Base-by-base conservation (phyloP, 495 filamentous ascomycete genomes). In the Trypethelium eluteriae region DNA sequence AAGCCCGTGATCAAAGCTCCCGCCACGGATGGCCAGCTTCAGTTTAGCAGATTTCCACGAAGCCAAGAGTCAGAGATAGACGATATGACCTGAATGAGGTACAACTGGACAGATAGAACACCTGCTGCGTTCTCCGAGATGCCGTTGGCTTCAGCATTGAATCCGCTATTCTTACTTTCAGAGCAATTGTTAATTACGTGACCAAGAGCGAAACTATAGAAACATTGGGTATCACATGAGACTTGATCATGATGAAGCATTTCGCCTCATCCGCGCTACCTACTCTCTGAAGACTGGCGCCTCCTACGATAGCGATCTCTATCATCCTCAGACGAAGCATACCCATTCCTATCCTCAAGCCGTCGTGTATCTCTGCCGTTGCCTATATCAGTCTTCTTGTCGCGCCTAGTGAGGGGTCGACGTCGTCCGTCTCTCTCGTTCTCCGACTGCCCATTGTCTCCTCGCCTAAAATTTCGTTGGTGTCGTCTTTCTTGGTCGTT, bases 221-320 rank as follows among this genome's bases (percentile, higher is more conserved):
- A 14, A 25, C 49, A 53, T 25, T 11, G 49, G 49, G 49, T 53
- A 53, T 53, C 49, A 25, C 2, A 14, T 11, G 11, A 0, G 5
- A 53, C 11, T 5, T 14, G 18, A 14, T 5, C 18, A 53, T 53
- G 0, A 25, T 5, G 11, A 53, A 53, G 12, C 11, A 53, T 53
- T 1, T 53, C 11, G 49, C 18, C 25, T 9, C 11, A 53, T 53
- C n/a, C 11, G 11, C 5, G 16, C n/a, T 25, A 53, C n/a, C 49
- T 25, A 25, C 25, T 53, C n/a, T 53, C 49, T 53, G 49, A n/a
- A 53, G 49, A 53, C 18, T n/a, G 49, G 18, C n/a, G 49, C 18
- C 49, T 53, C n/a, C 49, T 53, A 14, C 49, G 49, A 5, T n/a
- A n/a, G 49, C n/a, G 49, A n/a, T 53, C 49, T 53, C 49, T 53